Evolutionary conservation across 2,329 filamentous ascomycete species (phyloP).

Genomic region (Ophioceras dolichostomum): DNA sequence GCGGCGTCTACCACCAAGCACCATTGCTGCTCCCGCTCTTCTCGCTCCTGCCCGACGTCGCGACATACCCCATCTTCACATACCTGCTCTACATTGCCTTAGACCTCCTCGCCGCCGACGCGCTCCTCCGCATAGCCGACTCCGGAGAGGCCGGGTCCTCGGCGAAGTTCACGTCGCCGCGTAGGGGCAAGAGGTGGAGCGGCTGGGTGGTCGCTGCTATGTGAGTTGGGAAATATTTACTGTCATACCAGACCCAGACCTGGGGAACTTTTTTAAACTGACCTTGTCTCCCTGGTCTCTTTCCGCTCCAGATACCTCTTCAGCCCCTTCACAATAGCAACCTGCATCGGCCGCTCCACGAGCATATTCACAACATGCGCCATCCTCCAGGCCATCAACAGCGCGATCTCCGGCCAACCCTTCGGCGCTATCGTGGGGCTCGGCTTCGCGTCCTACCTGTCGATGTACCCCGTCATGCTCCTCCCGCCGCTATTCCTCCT

Average conservation of each 20-base stretch:
- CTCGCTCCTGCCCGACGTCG: conserved; percentile 66
- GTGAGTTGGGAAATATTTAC: no score
- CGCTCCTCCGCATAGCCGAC: conserved; percentile 66
- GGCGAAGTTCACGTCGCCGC: conserved; percentile 63
- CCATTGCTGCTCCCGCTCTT: conserved; percentile 87
- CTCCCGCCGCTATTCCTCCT: conserved; percentile 73
- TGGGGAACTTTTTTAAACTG: no score
- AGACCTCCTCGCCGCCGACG: conserved; percentile 72
- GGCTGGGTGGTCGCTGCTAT: conserved; percentile 66
- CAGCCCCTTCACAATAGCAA: conserved; percentile 86
- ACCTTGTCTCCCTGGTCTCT: no score
- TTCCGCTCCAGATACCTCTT: conserved; percentile 87
- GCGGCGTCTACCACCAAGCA: conserved; percentile 72
- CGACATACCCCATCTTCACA: conserved; percentile 57
- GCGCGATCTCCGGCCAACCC: conserved; percentile 61
- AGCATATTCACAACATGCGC: conserved; percentile 81
- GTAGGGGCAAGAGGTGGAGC: conserved; percentile 63
- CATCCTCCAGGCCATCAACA: conserved; percentile 71
- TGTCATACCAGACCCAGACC: no score
- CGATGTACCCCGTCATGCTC: conserved; percentile 81
- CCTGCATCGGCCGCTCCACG: conserved; percentile 81
- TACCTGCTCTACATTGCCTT: conserved; percentile 69
- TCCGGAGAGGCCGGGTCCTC: conserved; percentile 69
- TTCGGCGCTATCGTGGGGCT: conserved; percentile 73
- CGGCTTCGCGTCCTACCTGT: conserved; percentile 79